Conservation (phyloP, 345 rosid species). For the Arabis alpina region DNA sequence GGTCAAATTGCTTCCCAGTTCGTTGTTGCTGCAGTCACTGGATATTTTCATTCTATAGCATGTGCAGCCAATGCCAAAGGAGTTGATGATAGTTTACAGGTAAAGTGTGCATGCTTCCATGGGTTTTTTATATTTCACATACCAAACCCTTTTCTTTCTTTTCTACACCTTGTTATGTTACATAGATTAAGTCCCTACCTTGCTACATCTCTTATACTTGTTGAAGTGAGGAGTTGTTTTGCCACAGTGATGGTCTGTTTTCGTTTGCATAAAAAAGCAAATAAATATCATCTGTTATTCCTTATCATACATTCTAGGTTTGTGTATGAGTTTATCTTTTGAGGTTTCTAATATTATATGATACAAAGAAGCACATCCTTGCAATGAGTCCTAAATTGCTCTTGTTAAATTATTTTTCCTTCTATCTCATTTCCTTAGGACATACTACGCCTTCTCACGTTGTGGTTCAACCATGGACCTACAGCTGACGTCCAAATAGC, state of each 20-base stretch:
- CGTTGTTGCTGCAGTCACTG: conserved; percentile 95
- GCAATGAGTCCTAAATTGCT: conserved; percentile 4
- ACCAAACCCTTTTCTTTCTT: conserved; percentile 4
- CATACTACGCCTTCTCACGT: conserved; percentile 94
- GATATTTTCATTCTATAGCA: conserved; percentile 96
- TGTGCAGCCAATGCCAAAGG: conserved; percentile 96
- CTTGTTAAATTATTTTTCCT: conserved; percentile 18
- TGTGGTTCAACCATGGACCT: conserved; percentile 99
- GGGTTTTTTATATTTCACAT: conserved; percentile 31
- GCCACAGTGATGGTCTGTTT: conserved; percentile 9
- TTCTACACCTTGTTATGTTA: conserved; percentile 20
- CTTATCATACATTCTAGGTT: conserved; percentile 1
- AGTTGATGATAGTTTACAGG: conserved; percentile 98
- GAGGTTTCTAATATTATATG: conserved; percentile 8
- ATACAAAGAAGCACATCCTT: conserved; percentile 1
- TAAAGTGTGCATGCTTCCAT: conserved; percentile 43
- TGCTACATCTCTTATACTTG: conserved; percentile 16
- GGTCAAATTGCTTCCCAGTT: conserved; percentile 73
- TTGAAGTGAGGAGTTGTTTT: conserved; percentile 27
- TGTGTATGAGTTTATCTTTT: conserved; percentile 19
- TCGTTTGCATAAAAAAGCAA: not conserved
- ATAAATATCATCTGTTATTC: not conserved
- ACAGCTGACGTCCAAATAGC: conserved; percentile 90
- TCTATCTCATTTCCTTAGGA: conserved; percentile 61
- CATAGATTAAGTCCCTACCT: conserved; percentile 17